phyloP scores from a whole-genome alignment of 352 stramenopile genomes.

The Peronospora farinosa region DNA sequence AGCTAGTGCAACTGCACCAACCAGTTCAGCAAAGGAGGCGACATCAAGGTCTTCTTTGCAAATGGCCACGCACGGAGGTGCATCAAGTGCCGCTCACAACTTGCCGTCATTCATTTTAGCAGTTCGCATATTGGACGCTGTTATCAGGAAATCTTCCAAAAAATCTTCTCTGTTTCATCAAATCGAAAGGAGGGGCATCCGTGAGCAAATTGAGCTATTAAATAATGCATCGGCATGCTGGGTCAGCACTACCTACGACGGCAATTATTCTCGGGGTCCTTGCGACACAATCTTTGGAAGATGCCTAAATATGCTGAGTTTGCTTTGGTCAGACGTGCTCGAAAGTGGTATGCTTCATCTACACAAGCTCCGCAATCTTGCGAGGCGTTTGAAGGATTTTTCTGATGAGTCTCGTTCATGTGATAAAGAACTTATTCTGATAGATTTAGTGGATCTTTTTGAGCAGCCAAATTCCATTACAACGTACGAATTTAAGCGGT shows the following conservation, averaged over 20 bases:
- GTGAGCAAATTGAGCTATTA: conserved; percentile 62
- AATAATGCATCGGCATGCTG: conserved; percentile 38
- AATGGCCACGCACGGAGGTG: neutral
- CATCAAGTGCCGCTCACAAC: conserved; percentile 23
- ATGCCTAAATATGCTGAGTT: conserved; percentile 45
- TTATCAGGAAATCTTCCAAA: conserved; percentile 54
- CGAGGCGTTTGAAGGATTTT: conserved; percentile 49
- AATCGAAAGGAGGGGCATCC: conserved; percentile 75
- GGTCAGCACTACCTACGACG: conserved; percentile 21
- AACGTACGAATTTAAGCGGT: conserved; percentile 82
- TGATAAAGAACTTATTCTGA: conserved; percentile 50
- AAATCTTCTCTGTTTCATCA: conserved; percentile 67
- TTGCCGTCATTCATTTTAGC: conserved; percentile 63
- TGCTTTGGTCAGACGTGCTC: conserved; percentile 56
- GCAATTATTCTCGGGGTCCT: conserved; percentile 2
- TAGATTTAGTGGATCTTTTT: conserved; percentile 73
- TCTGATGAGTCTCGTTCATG: conserved; percentile 16
- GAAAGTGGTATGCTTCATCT: conserved; percentile 72
- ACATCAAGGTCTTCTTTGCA: neutral
- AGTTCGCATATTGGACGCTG: conserved; percentile 61
- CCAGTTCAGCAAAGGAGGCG: neutral
- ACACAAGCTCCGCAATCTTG: conserved; percentile 67
- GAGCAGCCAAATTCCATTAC: conserved; percentile 72
- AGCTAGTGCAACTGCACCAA: conserved; percentile 3
- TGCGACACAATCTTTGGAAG: conserved; percentile 51